Base-by-base conservation (phyloP, 2,329 filamentous ascomycete genomes). In the Colletotrichum lupini region DNA sequence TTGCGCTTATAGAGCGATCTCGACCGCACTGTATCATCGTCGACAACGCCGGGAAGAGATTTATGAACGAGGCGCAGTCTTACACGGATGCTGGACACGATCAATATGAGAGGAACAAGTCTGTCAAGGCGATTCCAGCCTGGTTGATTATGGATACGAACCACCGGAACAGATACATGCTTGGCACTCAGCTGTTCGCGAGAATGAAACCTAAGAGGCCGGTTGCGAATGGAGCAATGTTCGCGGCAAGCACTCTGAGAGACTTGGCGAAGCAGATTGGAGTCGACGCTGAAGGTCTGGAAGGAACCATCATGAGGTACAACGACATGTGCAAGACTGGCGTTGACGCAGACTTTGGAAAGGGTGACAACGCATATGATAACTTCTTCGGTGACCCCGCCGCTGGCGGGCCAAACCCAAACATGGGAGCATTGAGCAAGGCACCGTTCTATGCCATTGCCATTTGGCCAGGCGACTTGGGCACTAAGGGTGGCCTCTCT, bases 401-500 rank as follows among this genome's bases (percentile, higher is more conserved):
- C 12, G 57, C 57, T 14, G 64, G 55, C 3, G 55, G 37, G 0
- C 24, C 35, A 8, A 72, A 72, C 14, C 69, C 57, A 12, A 68
- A 60, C 58, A 61, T 72, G 69, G 64, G 69, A 6, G 62, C 76
- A 16, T 75, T 82, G 37, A 75, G 70, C 7, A 77, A 76, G 56
- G 74, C 71, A 1, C 81, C 80, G 12, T 78, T 74, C 59, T 78
- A 77, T 32, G 82, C 82, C 0, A 69, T 80, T n/a, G 77, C 76
- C 37, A 68, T 83, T 5, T 81, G 76, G 60, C 82, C 83, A 9
- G 82, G 82, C 14, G 80, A 84, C 69, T 69, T 83, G n/a, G 80
- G 82, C 3, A 84, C 81, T 22, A 83, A 82, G 75, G 81, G 82
- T 6, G 81, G 82, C 3, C 67, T 84, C 4, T 35, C 82, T 53